phyloP scores from a whole-genome alignment of 257 asterid genomes.

The Thymus quinquecostatus region DNA sequence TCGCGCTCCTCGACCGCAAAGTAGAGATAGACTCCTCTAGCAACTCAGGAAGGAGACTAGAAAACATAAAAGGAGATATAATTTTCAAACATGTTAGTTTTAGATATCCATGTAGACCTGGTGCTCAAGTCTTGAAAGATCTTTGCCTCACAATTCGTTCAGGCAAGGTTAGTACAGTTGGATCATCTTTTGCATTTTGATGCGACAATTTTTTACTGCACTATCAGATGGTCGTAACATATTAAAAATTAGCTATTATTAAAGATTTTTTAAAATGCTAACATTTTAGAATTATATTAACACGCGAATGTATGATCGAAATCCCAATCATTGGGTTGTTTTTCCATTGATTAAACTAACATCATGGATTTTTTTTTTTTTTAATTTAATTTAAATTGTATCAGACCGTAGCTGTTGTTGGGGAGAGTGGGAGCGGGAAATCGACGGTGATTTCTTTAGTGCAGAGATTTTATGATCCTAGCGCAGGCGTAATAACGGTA shows the following conservation, averaged over 20 bases:
- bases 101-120: constrained; percentile 65
- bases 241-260: too few species aligned
- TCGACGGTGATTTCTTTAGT: constrained; percentile 54
- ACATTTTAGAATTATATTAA: too few species aligned
- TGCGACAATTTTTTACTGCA: too few species aligned
- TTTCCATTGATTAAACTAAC: too few species aligned
- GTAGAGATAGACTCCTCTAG: constrained; percentile 50
- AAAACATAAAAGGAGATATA: constrained; percentile 56
- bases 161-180: constrained; percentile 35
- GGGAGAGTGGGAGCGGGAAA: constrained; percentile 67
- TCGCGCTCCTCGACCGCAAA: constrained; percentile 55
- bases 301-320: too few species aligned
- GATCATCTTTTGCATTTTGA: too few species aligned
- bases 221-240: too few species aligned
- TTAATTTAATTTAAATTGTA: not conserved
- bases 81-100: constrained; percentile 53
- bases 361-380: too few species aligned
- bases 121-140: constrained; percentile 56
- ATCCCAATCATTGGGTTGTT: too few species aligned
- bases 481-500: constrained; percentile 46
- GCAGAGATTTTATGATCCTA: constrained; percentile 53
- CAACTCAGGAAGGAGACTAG: constrained; percentile 41
- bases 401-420: constrained; percentile 60
- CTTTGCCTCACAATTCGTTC: constrained; percentile 48
- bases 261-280: too few species aligned